Percentiles rank a stretch among this genome's conserved stretches.
Evolutionary conservation across 176 grass and related monocot species (phyloP).

Genomic region (Triticum monococcum): DNA sequence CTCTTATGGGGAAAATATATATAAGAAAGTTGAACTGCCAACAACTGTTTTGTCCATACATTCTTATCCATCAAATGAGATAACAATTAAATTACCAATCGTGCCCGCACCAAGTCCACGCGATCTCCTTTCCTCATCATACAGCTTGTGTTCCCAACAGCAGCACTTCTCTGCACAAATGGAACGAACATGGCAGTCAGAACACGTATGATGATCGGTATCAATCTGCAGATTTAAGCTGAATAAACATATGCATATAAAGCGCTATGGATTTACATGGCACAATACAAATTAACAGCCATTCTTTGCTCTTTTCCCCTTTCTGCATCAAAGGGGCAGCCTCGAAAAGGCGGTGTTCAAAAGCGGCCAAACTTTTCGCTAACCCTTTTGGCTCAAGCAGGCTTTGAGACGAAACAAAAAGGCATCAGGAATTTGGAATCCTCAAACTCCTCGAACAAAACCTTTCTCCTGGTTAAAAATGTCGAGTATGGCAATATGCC

Average conservation of each 20-base stretch:
- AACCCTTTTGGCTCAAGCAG: constrained; percentile 8
- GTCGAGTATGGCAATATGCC: not conserved
- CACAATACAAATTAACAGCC: not conserved
- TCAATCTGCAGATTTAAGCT: not conserved
- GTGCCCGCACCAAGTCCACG: constrained; percentile 49
- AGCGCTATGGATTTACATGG: not conserved
- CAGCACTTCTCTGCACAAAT: constrained; percentile 46
- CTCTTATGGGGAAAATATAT: not conserved
- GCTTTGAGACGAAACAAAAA: not conserved
- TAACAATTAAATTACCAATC: constrained; percentile 40
- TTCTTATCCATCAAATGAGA: not conserved
- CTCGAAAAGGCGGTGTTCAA: not conserved
- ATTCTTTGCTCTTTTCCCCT: not conserved
- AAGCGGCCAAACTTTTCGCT: not conserved
- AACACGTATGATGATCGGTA: not conserved
- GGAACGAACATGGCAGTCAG: not conserved
- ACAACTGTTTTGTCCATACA: not conserved
- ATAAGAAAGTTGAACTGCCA: not conserved
- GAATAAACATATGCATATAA: not conserved
- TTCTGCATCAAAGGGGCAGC: not conserved
- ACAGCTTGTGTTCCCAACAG: constrained; percentile 40
- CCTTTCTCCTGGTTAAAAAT: not conserved
- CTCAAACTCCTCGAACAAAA: not conserved
- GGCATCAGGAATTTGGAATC: not conserved
- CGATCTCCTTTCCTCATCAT: constrained; percentile 60